Conservation (phyloP, 192 early-diverging fungal genomes). For the Dissophora ornata region DNA sequence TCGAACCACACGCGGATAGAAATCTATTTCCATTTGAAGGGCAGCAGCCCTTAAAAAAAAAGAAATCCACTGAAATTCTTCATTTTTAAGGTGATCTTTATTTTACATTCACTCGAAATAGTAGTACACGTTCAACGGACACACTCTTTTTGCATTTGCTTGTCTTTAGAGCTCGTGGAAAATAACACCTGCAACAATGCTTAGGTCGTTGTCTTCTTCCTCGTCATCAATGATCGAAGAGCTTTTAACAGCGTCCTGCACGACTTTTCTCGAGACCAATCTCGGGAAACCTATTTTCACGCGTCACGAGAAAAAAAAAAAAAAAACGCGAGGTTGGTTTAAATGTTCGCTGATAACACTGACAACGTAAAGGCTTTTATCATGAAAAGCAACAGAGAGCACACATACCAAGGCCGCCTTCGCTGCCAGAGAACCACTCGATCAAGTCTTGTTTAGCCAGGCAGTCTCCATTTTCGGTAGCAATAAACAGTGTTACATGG, state of each 20-base stretch:
- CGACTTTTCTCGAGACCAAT: constrained; percentile 34
- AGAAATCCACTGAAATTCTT: no score
- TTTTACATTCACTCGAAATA: background rate
- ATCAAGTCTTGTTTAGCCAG: constrained; percentile 44
- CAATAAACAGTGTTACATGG: constrained; percentile 46
- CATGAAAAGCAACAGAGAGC: no score
- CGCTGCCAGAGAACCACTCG: constrained; percentile 51
- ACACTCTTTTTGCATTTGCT: background rate
- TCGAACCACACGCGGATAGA: no score
- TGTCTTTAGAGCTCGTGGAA: constrained; percentile 37
- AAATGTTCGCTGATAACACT: no score
- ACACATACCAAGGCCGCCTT: constrained; percentile 45
- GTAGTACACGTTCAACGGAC: no score
- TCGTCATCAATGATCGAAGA: constrained; percentile 14
- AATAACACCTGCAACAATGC: constrained; percentile 46
- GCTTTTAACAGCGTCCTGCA: constrained; percentile 37
- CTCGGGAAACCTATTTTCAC: constrained; percentile 34
- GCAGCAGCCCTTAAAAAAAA: no score
- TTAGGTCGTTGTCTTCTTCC: constrained; percentile 22
- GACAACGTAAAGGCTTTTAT: no score
- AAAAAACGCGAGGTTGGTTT: no score
- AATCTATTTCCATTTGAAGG: no score
- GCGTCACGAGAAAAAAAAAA: background rate
- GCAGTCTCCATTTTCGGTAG: constrained; percentile 40
- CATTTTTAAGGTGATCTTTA: no score